phyloP scores from a whole-genome alignment of 2,329 filamentous ascomycete genomes.

The Fusarium tupiense region DNA sequence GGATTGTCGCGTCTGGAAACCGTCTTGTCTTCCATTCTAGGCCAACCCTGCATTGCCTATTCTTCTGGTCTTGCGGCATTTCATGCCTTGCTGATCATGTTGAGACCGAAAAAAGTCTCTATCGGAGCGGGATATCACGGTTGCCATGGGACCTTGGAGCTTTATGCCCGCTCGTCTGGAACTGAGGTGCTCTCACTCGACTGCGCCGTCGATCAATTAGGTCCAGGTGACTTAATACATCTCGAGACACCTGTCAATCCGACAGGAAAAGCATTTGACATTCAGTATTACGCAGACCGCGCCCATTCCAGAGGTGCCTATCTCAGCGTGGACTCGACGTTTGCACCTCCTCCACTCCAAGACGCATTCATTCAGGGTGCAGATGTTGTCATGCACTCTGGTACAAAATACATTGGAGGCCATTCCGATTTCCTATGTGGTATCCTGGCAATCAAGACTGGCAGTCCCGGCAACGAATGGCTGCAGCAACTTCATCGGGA shows the following conservation, averaged over 20 bases:
- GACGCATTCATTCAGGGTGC: slow-evolving; percentile 85
- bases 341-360: slow-evolving; percentile 87
- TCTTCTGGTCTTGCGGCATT: slow-evolving; percentile 86
- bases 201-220: slow-evolving; percentile 71
- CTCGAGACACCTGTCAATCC: slow-evolving; percentile 95
- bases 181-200: slow-evolving; percentile 77
- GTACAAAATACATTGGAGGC: slow-evolving; percentile 95
- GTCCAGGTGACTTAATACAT: slow-evolving; percentile 84
- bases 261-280: slow-evolving; percentile 79
- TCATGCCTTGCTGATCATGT: slow-evolving; percentile 83
- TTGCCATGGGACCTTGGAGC: slow-evolving; percentile 82
- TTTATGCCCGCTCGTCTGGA: slow-evolving; percentile 79
- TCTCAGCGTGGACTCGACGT: slow-evolving; percentile 88
- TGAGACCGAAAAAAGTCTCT: slow-evolving; percentile 84
- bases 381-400: slow-evolving; percentile 89
- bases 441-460: slow-evolving; percentile 62
- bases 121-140: slow-evolving; percentile 92
- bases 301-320: slow-evolving; percentile 78
- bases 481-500: slow-evolving; percentile 70
- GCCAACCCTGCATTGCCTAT: slow-evolving; percentile 78
- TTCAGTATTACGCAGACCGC: slow-evolving; percentile 74
- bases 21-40: slow-evolving; percentile 79
- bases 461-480: slow-evolving; percentile 68
- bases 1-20: slow-evolving; percentile 87
- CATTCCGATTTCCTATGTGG: slow-evolving; percentile 95